A percentile compares a stretch with the other conserved stretches of the same genome.
phyloP scores from a whole-genome alignment of 805 yeast species.

The Saccharomyces jurei region DNA sequence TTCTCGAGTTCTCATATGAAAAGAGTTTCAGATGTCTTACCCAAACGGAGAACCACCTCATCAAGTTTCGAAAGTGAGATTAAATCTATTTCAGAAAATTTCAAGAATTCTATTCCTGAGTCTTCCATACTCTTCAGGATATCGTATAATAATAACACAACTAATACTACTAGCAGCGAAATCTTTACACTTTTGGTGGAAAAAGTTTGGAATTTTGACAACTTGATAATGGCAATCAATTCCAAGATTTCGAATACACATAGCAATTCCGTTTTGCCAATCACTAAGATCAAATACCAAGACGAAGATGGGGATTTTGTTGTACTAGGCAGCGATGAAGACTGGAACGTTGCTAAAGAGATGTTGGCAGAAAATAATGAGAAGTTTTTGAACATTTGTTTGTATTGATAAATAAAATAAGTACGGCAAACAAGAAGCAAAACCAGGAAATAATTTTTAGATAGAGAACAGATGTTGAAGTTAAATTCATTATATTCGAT shows the following conservation, averaged over 20 bases:
- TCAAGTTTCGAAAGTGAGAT: conserved; percentile 27
- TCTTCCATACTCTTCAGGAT: conserved; percentile 35
- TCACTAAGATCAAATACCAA: conserved; percentile 59
- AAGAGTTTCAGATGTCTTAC: conserved; percentile 25
- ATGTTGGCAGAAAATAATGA: conserved; percentile 46
- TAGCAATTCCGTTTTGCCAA: conserved; percentile 10
- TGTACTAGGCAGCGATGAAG: conserved; percentile 76
- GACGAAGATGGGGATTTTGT: conserved; percentile 97
- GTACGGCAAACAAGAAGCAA: not conserved
- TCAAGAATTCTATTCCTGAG: conserved; percentile 32
- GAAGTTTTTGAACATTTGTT: conserved; percentile 36
- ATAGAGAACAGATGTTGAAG: not conserved
- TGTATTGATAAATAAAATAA: not conserved
- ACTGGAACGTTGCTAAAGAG: conserved; percentile 79
- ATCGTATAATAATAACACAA: conserved; percentile 26
- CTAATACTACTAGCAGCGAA: conserved; percentile 23
- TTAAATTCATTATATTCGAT: not conserved
- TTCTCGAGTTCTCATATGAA: conserved; percentile 18
- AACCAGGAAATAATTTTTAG: not conserved
- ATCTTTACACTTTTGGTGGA: conserved; percentile 63
- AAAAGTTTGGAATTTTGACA: conserved; percentile 40
- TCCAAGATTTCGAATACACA: conserved; percentile 50
- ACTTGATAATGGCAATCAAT: conserved; percentile 50
- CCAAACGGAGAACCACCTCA: conserved; percentile 17
- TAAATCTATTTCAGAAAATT: conserved; percentile 35